Percentiles rank a stretch among this genome's conserved stretches.
phyloP scores from a whole-genome alignment of 2,329 filamentous ascomycete genomes.

The Aureobasidium mangrovei region DNA sequence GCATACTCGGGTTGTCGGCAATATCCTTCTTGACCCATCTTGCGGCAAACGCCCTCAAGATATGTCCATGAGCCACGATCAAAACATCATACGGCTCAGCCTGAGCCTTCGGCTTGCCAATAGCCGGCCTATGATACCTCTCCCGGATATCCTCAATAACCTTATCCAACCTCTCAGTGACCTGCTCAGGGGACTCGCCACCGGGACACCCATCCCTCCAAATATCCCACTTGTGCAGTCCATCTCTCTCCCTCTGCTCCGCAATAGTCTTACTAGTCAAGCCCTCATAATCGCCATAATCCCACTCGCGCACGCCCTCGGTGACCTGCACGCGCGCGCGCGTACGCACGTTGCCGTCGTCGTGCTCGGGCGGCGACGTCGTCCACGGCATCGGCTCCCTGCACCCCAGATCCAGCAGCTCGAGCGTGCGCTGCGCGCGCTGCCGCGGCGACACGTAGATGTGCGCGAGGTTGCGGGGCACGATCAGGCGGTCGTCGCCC shows the following conservation, averaged over 20 bases:
- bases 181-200: conserved; percentile 61
- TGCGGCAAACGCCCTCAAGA: conserved; percentile 78
- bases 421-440: conserved; percentile 81
- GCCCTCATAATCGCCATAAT: conserved; percentile 56
- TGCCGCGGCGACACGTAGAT: conserved; percentile 74
- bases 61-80: conserved; percentile 84
- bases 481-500: conserved; percentile 75
- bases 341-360: conserved; percentile 26
- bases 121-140: conserved; percentile 34
- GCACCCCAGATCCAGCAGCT: conserved; percentile 70
- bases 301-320: conserved; percentile 50
- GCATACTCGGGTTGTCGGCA: conserved; percentile 64
- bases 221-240: conserved; percentile 65
- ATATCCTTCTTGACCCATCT: conserved; percentile 71
- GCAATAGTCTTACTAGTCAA: conserved; percentile 45
- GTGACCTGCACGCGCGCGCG: conserved; percentile 41
- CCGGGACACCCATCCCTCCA: conserved; percentile 82
- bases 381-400: conserved; percentile 62
- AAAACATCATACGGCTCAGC: conserved; percentile 52
- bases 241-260: conserved; percentile 35
- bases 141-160: conserved; percentile 67
- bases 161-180: conserved; percentile 62
- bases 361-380: conserved; percentile 23
- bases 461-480: conserved; percentile 70
- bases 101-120: conserved; percentile 42